Evolutionary conservation across 2,329 filamentous ascomycete species (phyloP), one percentile per base, ranked within the genome.

Genomic region (Pestalotiopsis sp.): DNA sequence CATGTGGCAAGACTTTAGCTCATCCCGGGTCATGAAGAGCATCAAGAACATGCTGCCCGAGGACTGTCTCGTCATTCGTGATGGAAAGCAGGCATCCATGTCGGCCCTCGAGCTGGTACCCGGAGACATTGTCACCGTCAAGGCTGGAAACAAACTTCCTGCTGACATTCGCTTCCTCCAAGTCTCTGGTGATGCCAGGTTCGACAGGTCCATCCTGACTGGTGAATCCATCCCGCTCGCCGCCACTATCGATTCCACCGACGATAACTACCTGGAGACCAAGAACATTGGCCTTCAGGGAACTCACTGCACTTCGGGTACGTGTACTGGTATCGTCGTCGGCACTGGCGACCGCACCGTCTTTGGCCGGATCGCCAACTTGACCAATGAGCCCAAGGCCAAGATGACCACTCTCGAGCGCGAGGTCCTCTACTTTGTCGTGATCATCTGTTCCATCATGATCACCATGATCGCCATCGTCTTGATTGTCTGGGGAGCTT

Each of bases 1-100:
- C 74, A 86, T 87, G 74, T 91, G 85, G 82, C 88, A 91, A 74
- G 92, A 94, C 75, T 94, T 91, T 87, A 93, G 91, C 2, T 92
- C 91, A 0, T 91, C 88, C 1, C 83, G 89, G 4, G 91, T 94
- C 66, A 94, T 94, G 92, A 87, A 89, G 20, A 93, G 91, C 0
- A 94, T 94, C 75, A 92, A 90, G 61, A 90, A 86, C 20, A 92
- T 94, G 91, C 83, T 94, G n/a, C 92, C 92, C 0, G 91, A 93
- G 72, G 84, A 89, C 68, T 93, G 90, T 72, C 81, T 89, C 30
- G 84, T 92, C 7, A 79, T 91, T 6, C 87, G 92, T 22, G 86
- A 92, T 70, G 86, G 88, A 1, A 73, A 76, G 3, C 81, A 86
- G 69, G 73, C 80, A 1, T 83, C 81, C 17, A 79, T 88, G 3